Evolutionary conservation across 2,329 filamentous ascomycete species (phyloP).

Genomic region (Penicillium oxalicum): DNA sequence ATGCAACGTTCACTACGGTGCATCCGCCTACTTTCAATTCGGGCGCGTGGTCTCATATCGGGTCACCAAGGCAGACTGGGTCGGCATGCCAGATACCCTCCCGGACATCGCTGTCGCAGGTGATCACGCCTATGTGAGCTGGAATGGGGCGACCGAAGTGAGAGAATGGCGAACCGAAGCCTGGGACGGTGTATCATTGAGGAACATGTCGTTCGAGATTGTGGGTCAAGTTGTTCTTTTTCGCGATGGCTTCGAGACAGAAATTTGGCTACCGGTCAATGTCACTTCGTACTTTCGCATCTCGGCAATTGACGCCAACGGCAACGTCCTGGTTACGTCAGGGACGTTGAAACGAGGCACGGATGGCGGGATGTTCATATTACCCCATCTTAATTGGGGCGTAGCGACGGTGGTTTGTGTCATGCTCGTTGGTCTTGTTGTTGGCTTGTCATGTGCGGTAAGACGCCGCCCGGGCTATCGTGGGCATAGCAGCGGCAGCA

Average conservation of each 20-base stretch:
- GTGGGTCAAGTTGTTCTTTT: conserved; percentile 12
- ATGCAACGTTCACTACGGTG: conserved; percentile 32
- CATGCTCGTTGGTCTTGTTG: conserved; percentile 7
- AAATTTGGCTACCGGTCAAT: conserved; percentile 7
- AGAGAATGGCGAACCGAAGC: conserved; percentile 22
- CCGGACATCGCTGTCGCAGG: conserved; percentile 19
- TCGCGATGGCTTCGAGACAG: conserved; percentile 21
- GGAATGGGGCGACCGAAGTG: conserved; percentile 36
- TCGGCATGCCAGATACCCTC: conserved; percentile 42
- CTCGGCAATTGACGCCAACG: conserved; percentile 15
- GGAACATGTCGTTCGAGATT: conserved; percentile 12
- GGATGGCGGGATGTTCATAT: background rate
- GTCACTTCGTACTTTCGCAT: conserved; percentile 17
- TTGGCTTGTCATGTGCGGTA: conserved; percentile 11
- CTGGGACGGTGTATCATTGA: conserved; percentile 13
- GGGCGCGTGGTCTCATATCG: conserved; percentile 52
- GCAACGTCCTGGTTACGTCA: conserved; percentile 18
- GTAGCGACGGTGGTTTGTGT: conserved; percentile 6
- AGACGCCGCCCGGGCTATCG: background rate
- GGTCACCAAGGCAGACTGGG: conserved; percentile 50
- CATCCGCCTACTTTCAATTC: conserved; percentile 43
- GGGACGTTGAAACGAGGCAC: conserved; percentile 9
- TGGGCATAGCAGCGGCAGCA: background rate
- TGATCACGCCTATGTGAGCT: conserved; percentile 26
- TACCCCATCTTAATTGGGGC: conserved; percentile 3